Conservation (phyloP, 2,329 filamentous ascomycete species). For the Leptographium wingfieldii region DNA sequence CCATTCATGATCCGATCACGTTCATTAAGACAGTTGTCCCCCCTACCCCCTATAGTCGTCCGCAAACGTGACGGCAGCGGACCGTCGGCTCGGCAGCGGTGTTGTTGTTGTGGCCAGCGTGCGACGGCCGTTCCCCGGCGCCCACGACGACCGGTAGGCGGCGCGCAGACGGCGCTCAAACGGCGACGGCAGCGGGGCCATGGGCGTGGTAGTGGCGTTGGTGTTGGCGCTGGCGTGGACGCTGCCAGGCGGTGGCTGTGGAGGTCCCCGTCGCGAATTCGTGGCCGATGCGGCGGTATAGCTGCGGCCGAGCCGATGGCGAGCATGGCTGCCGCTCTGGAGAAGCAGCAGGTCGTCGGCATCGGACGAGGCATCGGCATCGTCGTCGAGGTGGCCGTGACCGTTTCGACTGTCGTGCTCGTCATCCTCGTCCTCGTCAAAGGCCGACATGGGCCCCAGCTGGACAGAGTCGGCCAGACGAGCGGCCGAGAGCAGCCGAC, state of each 20-base stretch:
- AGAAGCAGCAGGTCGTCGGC: slow-evolving; percentile 3
- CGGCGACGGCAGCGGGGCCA: slow-evolving; percentile 13
- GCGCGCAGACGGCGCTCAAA: slow-evolving; percentile 14
- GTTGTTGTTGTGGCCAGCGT: neutral
- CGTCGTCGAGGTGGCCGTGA: neutral
- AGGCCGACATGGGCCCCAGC: slow-evolving; percentile 15
- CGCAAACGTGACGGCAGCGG: slow-evolving; percentile 11
- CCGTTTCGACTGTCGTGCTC: neutral
- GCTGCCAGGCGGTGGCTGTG: neutral
- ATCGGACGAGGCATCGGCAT: slow-evolving; percentile 2
- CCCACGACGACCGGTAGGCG: slow-evolving; percentile 7
- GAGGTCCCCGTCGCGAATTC: neutral
- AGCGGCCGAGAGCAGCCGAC: slow-evolving; percentile 11
- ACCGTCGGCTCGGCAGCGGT: neutral
- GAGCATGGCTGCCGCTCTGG: too few relatives aligned
- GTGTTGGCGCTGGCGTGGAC: too few relatives aligned
- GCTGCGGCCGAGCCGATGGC: too few relatives aligned
- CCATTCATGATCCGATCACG: too few relatives aligned
- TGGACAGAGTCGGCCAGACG: slow-evolving; percentile 13
- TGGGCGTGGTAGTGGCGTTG: slow-evolving; percentile 11
- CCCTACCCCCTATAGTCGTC: neutral
- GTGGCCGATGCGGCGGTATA: too few relatives aligned
- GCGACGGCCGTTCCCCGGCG: neutral
- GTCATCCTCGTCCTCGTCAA: slow-evolving; percentile 11
- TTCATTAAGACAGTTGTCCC: too few relatives aligned